Evolutionary conservation across 2,329 filamentous ascomycete genomes (phyloP), one percentile per base, ranked within the genome.

Genomic region (Sarocladiaceae sp.): DNA sequence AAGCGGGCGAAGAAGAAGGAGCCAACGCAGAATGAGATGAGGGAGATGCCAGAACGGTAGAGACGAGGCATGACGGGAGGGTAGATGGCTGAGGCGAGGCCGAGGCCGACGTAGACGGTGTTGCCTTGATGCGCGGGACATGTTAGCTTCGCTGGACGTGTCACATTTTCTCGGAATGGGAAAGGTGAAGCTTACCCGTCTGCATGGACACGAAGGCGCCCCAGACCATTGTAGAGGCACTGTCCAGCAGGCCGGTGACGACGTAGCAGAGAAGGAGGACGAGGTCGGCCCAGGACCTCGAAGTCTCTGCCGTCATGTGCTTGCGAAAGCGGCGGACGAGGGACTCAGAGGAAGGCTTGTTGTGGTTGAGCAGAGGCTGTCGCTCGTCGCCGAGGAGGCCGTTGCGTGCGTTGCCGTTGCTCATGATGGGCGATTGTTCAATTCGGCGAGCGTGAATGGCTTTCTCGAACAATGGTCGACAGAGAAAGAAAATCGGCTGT

Each of bases 161-260:
- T 39, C n/a, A 24, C 20, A 18, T 15, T 33, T n/a, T n/a, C n/a
- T n/a, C n/a, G n/a, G n/a, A 11, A 33, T 43, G 21, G 4, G 11
- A 23, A 5, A 15, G 15, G 23, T 20, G n/a, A 1, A 21, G 62
- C 68, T 50, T 55, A 78, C 84, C 85, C 24, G 85, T 90, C 58
- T 90, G 86, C 85, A 90, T 90, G 54, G 82, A 86, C 32, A 88
- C 85, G 54, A 91, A 91, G 3, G 82, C 82, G 11, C 85, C 83
- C 82, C 84, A 90, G 33, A 84, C 83, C 46, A 81, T 83, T 37
- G 86, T 83, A 2, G 84, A 80, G 2, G 83, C 80, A 62, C 83
- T 87, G 63, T 91, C 86, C 6, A 88, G 73, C 10, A 91, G 68
- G 3, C 86, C 86, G 0, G 86, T 90, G 57, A 89, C 83, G 50